Evolutionary conservation across 495 filamentous ascomycete species (phyloP), one percentile per base, ranked within the genome.

Genomic region (Hypoxylon perforatum): DNA sequence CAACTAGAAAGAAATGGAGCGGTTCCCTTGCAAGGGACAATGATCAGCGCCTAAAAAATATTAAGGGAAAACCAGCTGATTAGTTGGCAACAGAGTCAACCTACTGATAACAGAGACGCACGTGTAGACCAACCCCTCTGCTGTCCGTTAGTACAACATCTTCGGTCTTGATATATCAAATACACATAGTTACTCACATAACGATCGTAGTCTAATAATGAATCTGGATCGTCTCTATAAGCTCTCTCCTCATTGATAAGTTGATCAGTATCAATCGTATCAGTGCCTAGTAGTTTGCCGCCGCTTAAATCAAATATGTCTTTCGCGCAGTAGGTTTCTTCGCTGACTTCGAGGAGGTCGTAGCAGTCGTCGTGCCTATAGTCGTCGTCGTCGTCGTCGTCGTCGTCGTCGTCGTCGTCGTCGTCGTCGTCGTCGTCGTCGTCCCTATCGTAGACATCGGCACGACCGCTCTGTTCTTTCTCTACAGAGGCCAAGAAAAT

Each of bases 401-500:
- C n/a, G n/a, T n/a, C n/a, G n/a, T n/a, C n/a, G n/a, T n/a, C n/a
- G n/a, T n/a, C n/a, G n/a, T n/a, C n/a, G n/a, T n/a, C n/a, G n/a
- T n/a, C n/a, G n/a, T n/a, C n/a, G n/a, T n/a, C n/a, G n/a, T n/a
- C n/a, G n/a, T n/a, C n/a, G n/a, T n/a, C n/a, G n/a, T n/a, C n/a
- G n/a, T n/a, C n/a, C n/a, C n/a, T n/a, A n/a, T n/a, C n/a, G n/a
- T n/a, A n/a, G n/a, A n/a, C 56, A 10, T 65, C 59, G 44, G 54
- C 4, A 22, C 14, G 11, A 33, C 61, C 71, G 0, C 15, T 49
- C 49, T 78, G 67, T 41, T 63, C 46, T 22, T 75, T 75, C 45
- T 81, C 74, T 10, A 82, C 30, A 10, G 71, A 73, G 2, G 71
- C 74, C 2, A 85, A 63, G 49, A 77, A 81, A 10, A 81, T 30